Base-by-base conservation (phyloP, 2,329 filamentous ascomycete species). In the Whalleya microplaca region DNA sequence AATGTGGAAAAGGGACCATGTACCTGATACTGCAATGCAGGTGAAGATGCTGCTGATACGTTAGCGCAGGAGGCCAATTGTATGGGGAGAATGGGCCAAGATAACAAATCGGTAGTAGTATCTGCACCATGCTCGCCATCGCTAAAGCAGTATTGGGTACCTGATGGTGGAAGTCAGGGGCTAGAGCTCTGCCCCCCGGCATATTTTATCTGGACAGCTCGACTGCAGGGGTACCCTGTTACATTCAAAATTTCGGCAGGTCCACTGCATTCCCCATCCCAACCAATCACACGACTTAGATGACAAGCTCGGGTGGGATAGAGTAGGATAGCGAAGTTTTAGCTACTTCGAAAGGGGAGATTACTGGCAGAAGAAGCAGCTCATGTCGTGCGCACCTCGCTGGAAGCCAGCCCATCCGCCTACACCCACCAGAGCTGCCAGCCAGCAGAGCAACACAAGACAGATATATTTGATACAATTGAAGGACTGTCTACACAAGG, bases 231-330 rank as follows among this genome's bases (percentile, higher is more conserved):
- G 52, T 32, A 50, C 41, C 65, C 65, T 53, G 51, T 64, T 46
- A 53, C 49, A 27, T 51, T 54, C 61, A 56, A 69, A 67, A 68
- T 68, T 69, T 65, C 53, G 58, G 50, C 45, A 46, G 58, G 48
- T 46, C 66, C 62, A 62, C 54, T 42, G 23, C 40, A 59, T 59
- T 56, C 55, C 49, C 51, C 2, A 10, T 41, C 19, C n/a, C 40
- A 20, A 21, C 66, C 62, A 68, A 66, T 67, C 43, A 48, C 8
- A n/a, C 21, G 16, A n/a, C 18, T 20, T 16, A 52, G 18, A 12
- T 42, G 37, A 21, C 27, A 41, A 56, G 19, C 27, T 19, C 42
- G 47, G 53, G 58, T 52, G 61, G 55, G 18, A 50, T 47, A 32
- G 51, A 51, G 53, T 58, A 49, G 43, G 51, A 55, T 37, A 16